Evolutionary conservation across 768 basidiomycete species (phyloP), one percentile per base, ranked within the genome.

Genomic region (Lentinula aciculospora): DNA sequence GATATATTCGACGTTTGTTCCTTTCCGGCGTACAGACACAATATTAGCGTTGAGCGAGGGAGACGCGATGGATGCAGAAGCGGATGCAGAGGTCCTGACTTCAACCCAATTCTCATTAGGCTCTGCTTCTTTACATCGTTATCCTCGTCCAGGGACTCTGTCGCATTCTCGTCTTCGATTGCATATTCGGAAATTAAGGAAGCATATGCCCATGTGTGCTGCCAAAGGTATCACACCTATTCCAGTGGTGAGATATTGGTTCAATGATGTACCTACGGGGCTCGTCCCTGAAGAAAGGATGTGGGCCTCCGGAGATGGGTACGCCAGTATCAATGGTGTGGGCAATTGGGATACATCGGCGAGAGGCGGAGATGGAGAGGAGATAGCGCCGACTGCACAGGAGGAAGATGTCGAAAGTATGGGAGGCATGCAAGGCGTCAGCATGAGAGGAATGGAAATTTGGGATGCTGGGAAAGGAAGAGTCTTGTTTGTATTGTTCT

Each of bases 351-450:
- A 53, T 21, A 28, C 15, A 12, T 32, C 51, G 9, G 51, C 7
- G 15, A 21, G 23, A 4, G 36, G 36, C 8, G 36, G 23, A 34
- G 36, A 8, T 36, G 51, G 34, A 15, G 51, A 34, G 25, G 51
- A 25, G n/a, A 23, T 21, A 5, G 36, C 34, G 36, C 19, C 17
- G 29, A 5, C 15, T 12, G 51, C 9, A n/a, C 21, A 47, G 32
- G 51, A 53, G 15, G 34, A 53, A 27, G 51, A 53, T 25, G 36
- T 25, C 12, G 51, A 53, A 23, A 39, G 21, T 53, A 53, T 53
- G 23, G 51, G 51, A 36, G 51, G 51, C n/a, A 53, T 53, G 51
- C 51, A 53, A 27, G 51, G 51, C n/a, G 23, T 53, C 19, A 53
- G 36, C 36, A 53, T 53, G 51, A 53, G n/a, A 34, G 51, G 37